Base-by-base conservation (phyloP, 805 yeast genomes). In the Maudiozyma saulgeensis region DNA sequence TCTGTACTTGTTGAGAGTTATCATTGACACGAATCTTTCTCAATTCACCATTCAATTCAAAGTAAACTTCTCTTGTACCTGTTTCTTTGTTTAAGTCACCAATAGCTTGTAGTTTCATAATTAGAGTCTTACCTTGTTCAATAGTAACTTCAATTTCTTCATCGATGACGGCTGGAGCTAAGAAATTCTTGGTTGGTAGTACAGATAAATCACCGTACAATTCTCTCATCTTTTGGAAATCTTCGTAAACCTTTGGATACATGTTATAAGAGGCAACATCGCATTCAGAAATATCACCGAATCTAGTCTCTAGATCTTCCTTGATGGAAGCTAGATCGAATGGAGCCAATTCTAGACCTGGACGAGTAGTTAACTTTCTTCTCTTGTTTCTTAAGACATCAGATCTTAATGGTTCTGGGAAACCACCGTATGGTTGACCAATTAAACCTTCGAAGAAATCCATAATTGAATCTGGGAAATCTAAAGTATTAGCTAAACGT, bases 391-490 rank as follows among this genome's bases (percentile, higher is more conserved):
- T 81, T 64, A 93, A 80, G 54, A 93, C 79, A 68, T 90, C 87
- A 39, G 96, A 77, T 73, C 99, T 83, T 70, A 93, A 77, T 39
- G 99, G 99, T 73, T 93, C 99, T 52, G 99, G 99, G 96, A 93
- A 93, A 8, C 99, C 99, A 58, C 99, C 99, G 67, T 87, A 88
- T 64, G 99, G 99, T 58, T 93, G 93, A 67, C 99, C 99, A 87
- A 93, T 93, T 68, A 93, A 79, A 61, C 99, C 99, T 76, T 93
- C 96, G 79, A 93, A 89, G 80, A 93, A 93, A 71, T 93, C 99
- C 68, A 93, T 78, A 16, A 93, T 96, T 19, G 98, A 91, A 66
- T 86, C 97, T 55, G 99, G 99, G 96, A 93, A 91, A 72, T 93
- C 99, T 60, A 93, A 79, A 50, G 88, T 87, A 49, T 80, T 73